phyloP scores from a whole-genome alignment of 2,329 filamentous ascomycete species.

The Chrysosphaeria jannelii region DNA sequence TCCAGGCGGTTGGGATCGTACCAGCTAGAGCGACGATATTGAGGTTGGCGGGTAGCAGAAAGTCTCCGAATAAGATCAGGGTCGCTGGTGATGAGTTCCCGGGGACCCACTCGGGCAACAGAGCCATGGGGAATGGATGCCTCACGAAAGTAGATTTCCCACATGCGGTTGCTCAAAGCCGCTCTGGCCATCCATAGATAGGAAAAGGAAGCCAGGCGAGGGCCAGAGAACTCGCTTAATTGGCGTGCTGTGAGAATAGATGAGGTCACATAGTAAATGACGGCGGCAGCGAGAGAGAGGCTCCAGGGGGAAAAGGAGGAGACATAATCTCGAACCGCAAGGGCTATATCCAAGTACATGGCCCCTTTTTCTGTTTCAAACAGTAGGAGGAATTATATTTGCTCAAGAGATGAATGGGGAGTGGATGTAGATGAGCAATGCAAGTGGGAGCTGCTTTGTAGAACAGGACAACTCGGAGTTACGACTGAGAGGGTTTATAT shows the following conservation, averaged over 20 bases:
- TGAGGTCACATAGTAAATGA: slow-evolving; percentile 4
- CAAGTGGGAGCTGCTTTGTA: no score
- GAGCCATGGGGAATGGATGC: slow-evolving; percentile 6
- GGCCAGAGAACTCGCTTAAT: slow-evolving; percentile 7
- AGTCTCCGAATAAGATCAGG: slow-evolving; percentile 8
- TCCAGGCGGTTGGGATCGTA: slow-evolving; percentile 18
- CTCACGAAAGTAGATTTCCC: slow-evolving; percentile 5
- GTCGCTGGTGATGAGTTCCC: slow-evolving; percentile 10
- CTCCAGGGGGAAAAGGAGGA: no score
- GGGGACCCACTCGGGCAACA: slow-evolving; percentile 10
- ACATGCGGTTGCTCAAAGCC: slow-evolving; percentile 5
- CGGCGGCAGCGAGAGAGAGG: neutral
- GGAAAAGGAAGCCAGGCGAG: slow-evolving; percentile 8
- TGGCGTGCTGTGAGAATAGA: slow-evolving; percentile 4
- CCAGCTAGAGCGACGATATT: slow-evolving; percentile 10
- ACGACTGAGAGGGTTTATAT: no score
- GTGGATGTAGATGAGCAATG: no score
- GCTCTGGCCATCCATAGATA: slow-evolving; percentile 8
- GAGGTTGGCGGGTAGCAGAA: slow-evolving; percentile 5
- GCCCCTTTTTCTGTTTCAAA: no score
- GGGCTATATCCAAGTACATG: no score
- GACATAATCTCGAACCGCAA: no score
- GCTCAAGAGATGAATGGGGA: no score
- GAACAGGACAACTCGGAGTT: no score
- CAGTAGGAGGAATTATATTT: no score